These are phyloP conservation scores for Lipomyces anomalus DNA, from an alignment of 805 yeast genomes.

Conservation along the genomic window DNA sequence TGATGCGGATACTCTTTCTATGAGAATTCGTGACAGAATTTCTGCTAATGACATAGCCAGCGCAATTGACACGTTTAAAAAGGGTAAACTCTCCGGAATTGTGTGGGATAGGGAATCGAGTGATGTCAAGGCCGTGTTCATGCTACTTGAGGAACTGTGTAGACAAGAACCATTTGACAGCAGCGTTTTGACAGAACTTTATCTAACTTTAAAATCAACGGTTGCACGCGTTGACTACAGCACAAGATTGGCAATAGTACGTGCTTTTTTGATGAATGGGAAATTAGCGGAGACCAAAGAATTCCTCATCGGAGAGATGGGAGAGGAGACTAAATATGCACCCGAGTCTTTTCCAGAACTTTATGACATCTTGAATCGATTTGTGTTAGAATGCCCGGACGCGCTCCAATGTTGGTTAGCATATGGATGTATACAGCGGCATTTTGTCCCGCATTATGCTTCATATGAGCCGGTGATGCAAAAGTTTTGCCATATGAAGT, in stretches of 20 bases:
- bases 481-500: slow-evolving; percentile 46
- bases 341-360: slow-evolving; percentile 35
- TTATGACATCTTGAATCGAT: slow-evolving; percentile 41
- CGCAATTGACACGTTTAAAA: slow-evolving; percentile 19
- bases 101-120: slow-evolving; percentile 24
- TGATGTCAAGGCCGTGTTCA: slow-evolving; percentile 23
- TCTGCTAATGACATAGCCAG: slow-evolving; percentile 8
- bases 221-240: slow-evolving; percentile 37
- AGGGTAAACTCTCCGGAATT: slow-evolving; percentile 18
- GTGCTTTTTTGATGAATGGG: slow-evolving; percentile 34
- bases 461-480: slow-evolving; percentile 54
- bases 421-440: slow-evolving; percentile 51
- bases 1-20: slow-evolving; percentile 14
- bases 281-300: slow-evolving; percentile 40
- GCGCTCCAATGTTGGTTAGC: slow-evolving; percentile 50
- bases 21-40: slow-evolving; percentile 23
- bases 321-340: slow-evolving; percentile 23
- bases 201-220: slow-evolving; percentile 41
- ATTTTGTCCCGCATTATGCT: slow-evolving; percentile 53
- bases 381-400: slow-evolving; percentile 38
- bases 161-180: slow-evolving; percentile 13
- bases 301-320: slow-evolving; percentile 41
- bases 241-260: slow-evolving; percentile 38
- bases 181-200: slow-evolving; percentile 29
- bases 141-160: slow-evolving; percentile 20